These are phyloP conservation scores for Cladophialophora psammophila DNA, from an alignment of 2,329 filamentous ascomycete species.

Conservation along the genomic window DNA sequence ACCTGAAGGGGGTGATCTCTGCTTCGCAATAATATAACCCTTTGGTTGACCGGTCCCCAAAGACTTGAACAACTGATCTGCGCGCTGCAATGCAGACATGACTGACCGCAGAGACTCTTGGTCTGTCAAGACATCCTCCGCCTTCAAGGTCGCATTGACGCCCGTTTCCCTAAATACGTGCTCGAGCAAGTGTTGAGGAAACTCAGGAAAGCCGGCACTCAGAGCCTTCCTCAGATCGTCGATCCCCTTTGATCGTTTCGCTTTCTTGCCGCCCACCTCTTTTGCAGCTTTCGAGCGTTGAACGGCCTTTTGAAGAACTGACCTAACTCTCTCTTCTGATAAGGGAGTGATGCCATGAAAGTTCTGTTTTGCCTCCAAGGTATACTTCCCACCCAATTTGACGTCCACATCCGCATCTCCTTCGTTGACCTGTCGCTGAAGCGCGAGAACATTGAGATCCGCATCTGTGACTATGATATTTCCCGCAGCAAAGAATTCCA, in stretches of 20 bases:
- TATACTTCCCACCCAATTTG: conserved; percentile 78
- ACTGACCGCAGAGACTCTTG: conserved; percentile 71
- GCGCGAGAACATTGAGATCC: conserved; percentile 79
- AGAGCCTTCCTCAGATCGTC: conserved; percentile 81
- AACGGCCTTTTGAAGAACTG: conserved; percentile 72
- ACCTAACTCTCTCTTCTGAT: conserved; percentile 74
- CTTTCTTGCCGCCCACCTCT: conserved; percentile 63
- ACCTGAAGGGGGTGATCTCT: conserved; percentile 48
- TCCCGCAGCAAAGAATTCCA: conserved; percentile 96
- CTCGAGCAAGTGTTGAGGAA: conserved; percentile 86
- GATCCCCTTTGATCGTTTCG: conserved; percentile 74
- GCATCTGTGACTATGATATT: conserved; percentile 92
- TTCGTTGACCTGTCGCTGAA: conserved; percentile 81
- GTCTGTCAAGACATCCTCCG: conserved; percentile 73
- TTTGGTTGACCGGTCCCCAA: conserved; percentile 71
- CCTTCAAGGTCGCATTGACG: conserved; percentile 73
- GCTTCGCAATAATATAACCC: conserved; percentile 87
- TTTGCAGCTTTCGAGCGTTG: conserved; percentile 44
- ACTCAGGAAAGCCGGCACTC: conserved; percentile 83
- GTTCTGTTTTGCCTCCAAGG: conserved; percentile 82
- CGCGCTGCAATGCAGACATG: conserved; percentile 72
- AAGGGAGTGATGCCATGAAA: conserved; percentile 76
- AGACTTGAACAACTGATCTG: conserved; percentile 71
- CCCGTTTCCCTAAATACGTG: conserved; percentile 75
- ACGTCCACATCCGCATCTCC: conserved; percentile 85